Evolutionary conservation across 106 monocot genomes (phyloP).

Genomic region (Posidonia australis): DNA sequence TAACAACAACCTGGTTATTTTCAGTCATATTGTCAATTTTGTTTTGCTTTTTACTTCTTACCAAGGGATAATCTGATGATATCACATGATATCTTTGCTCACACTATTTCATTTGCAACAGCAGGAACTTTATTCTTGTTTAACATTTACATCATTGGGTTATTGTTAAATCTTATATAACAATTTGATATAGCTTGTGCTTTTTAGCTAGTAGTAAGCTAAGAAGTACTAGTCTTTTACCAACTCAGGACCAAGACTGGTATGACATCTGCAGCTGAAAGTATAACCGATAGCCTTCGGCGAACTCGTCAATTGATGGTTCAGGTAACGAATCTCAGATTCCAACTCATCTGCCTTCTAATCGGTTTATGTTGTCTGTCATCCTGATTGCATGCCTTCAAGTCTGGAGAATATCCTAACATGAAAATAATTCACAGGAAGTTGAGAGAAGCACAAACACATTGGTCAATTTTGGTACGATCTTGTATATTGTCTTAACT

Average conservation of each 20-base stretch:
- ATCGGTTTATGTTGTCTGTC: background rate
- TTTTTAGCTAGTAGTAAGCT: background rate
- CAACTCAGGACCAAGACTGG: slow-evolving; percentile 70
- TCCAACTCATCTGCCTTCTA: background rate
- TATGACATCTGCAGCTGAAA: slow-evolving; percentile 91
- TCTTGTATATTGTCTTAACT: background rate
- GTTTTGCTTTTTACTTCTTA: no score
- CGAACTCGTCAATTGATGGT: slow-evolving; percentile 87
- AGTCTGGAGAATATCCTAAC: background rate
- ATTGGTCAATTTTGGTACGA: slow-evolving; percentile 70
- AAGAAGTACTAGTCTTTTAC: background rate
- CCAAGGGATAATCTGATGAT: no score
- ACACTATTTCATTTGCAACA: no score
- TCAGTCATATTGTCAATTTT: no score
- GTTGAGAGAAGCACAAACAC: slow-evolving; percentile 81
- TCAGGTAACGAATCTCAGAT: slow-evolving; percentile 43
- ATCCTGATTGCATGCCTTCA: no score
- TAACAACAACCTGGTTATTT: no score
- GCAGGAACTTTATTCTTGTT: no score
- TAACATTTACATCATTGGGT: no score
- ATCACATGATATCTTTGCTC: no score
- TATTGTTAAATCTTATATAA: no score
- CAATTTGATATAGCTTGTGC: background rate
- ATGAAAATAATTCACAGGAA: slow-evolving; percentile 39
- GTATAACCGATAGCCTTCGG: slow-evolving; percentile 86